Conservation (phyloP, 2,329 filamentous ascomycete genomes). For the Cercospora sp. region DNA sequence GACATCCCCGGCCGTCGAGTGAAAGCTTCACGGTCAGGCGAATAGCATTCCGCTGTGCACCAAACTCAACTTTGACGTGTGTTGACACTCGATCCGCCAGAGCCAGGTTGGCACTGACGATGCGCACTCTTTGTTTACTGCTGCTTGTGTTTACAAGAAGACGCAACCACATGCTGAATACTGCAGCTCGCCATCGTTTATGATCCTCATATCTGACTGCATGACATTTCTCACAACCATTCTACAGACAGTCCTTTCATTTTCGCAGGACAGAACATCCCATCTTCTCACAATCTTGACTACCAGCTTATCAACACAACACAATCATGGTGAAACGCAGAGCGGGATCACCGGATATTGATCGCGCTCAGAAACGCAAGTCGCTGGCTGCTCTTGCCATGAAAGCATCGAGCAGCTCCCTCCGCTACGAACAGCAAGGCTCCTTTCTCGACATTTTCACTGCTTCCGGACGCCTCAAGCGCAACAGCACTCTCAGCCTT, state of each 20-base stretch:
- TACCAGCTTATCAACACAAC: neutral
- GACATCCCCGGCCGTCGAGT: neutral
- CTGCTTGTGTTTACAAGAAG: constrained; percentile 6
- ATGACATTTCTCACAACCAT: neutral
- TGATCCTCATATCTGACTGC: neutral
- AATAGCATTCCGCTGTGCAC: neutral
- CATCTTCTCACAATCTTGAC: neutral
- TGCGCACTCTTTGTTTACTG: constrained; percentile 11
- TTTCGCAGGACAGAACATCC: neutral
- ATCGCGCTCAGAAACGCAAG: constrained; percentile 17
- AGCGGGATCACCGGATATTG: constrained; percentile 6
- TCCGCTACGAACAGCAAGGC: constrained; percentile 23
- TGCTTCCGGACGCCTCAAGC: constrained; percentile 14
- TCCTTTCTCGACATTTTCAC: constrained; percentile 22
- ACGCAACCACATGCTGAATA: neutral
- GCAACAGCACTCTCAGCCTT: constrained; percentile 13
- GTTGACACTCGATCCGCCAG: neutral
- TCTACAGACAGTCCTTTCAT: neutral
- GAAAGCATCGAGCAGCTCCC: constrained; percentile 19
- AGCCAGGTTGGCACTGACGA: neutral
- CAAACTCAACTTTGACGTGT: constrained; percentile 4
- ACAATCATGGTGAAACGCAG: constrained; percentile 19
- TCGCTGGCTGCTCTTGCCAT: constrained; percentile 22
- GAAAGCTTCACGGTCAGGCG: constrained; percentile 1
- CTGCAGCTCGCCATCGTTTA: neutral